phyloP scores from a whole-genome alignment of 2,329 filamentous ascomycete species.

The Calonectria montana region DNA sequence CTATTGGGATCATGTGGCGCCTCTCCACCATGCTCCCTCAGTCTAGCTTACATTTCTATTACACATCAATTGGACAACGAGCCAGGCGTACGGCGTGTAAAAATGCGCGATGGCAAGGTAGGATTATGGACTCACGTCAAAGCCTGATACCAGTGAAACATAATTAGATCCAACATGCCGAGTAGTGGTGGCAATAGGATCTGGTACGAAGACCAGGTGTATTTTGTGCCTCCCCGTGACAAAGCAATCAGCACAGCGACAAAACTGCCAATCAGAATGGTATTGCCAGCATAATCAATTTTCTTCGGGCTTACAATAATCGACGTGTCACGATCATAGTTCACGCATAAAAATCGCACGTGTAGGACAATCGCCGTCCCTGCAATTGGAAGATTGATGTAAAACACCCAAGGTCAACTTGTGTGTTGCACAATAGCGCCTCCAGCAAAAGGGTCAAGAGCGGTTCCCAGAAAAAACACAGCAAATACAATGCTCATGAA shows the following conservation, averaged over 20 bases:
- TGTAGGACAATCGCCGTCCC: conserved; percentile 34
- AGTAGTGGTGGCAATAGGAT: background rate
- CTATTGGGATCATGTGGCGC: too few relatives aligned
- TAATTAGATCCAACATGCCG: background rate
- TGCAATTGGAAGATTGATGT: conserved; percentile 51
- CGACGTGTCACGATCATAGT: background rate
- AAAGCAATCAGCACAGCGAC: background rate
- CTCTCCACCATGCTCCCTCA: too few relatives aligned
- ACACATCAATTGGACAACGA: conserved; percentile 28
- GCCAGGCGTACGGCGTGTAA: conserved; percentile 54
- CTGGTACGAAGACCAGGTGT: background rate
- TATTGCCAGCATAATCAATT: background rate
- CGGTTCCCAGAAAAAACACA: conserved; percentile 47
- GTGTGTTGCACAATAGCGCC: conserved; percentile 40
- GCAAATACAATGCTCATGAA: conserved; percentile 50
- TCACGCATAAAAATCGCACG: conserved; percentile 38
- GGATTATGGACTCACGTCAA: conserved; percentile 22
- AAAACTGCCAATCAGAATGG: background rate
- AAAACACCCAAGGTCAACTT: conserved; percentile 59
- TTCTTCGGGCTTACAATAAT: background rate
- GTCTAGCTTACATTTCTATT: too few relatives aligned
- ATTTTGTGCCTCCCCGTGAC: background rate
- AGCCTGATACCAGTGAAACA: background rate
- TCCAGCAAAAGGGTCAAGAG: conserved; percentile 47
- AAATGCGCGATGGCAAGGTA: conserved; percentile 57